Conservation (phyloP, 768 basidiomycete species). For the Serendipita indica region DNA sequence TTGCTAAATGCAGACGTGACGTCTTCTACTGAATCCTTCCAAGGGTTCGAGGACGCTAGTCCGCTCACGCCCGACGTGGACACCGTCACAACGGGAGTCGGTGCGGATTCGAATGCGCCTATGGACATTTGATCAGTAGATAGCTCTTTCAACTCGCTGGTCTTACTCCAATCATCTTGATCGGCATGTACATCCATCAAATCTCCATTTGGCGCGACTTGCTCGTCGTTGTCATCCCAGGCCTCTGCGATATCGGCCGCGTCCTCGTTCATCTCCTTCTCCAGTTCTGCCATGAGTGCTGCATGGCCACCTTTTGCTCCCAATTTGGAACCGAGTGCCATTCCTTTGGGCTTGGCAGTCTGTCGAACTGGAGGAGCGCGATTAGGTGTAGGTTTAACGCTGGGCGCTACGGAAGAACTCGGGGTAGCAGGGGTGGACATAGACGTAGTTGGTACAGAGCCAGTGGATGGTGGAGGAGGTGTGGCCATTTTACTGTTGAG, state of each 20-base stretch:
- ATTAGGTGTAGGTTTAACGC: background rate
- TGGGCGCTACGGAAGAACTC: constrained; percentile 1
- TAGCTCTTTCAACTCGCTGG: background rate
- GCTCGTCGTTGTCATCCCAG: constrained; percentile 16
- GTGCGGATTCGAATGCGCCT: constrained; percentile 54
- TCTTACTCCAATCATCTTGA: constrained; percentile 85
- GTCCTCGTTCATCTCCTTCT: constrained; percentile 37
- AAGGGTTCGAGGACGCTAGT: constrained; percentile 18
- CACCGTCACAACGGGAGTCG: constrained; percentile 16
- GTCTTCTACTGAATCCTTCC: constrained; percentile 12
- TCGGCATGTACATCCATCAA: constrained; percentile 91
- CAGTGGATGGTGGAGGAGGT: background rate
- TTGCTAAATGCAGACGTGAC: constrained; percentile 11
- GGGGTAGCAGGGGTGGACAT: constrained; percentile 12
- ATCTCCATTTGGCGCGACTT: constrained; percentile 33
- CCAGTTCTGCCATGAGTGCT: constrained; percentile 37
- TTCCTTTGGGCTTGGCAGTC: constrained; percentile 32
- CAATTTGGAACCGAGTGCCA: constrained; percentile 44
- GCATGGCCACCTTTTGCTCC: constrained; percentile 28
- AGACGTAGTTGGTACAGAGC: background rate
- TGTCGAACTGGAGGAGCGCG: constrained; percentile 13
- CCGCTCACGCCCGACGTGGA: constrained; percentile 23
- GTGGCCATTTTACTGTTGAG: background rate
- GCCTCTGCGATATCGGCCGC: constrained; percentile 27
- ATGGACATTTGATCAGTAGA: background rate